Evolutionary conservation across 2,329 filamentous ascomycete genomes (phyloP), one percentile per base, ranked within the genome.

Genomic region (Fusarium buxicola): DNA sequence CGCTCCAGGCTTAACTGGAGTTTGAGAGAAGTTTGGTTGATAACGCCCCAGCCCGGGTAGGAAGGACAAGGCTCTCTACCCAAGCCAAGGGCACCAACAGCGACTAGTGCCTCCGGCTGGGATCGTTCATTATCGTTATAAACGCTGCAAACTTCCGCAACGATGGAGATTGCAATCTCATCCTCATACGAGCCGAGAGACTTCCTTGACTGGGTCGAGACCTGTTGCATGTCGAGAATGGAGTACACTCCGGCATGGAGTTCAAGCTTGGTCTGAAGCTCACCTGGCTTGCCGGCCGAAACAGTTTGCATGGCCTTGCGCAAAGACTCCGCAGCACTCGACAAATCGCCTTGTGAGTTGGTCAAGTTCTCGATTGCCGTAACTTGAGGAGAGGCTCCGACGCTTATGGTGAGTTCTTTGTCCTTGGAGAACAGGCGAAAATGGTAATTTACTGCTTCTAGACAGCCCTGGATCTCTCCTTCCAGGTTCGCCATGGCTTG

Each of bases 161-260:
- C 72, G 7, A 89, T 80, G 0, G 82, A 82, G 1, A 88, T 74
- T 0, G 81, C 86, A 16, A 90, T 81, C 49, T 85, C 82, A 0
- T 71, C 78, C 74, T 52, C 74, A 72, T 35, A 76, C 21, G 41
- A 31, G 25, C 69, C 63, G 1, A 69, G 47, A 1, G 18, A 67
- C 52, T 1, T 72, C 52, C 30, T 78, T 65, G 32, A 83, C 10
- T 83, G 77, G 0, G 88, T 89, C 0, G 86, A 83, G 0, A 89
- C 72, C 67, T 90, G 88, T 66, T 90, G 88, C 68, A 89, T 80
- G 64, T 90, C 88, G 6, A 89, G 78, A 6, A 88, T 72, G 0
- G 87, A 83, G 65, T 90, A 90, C 2, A 89, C 86, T 0, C 88
- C 88, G 0, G 88, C 87, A 61, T 90, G 88, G 2, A 90, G 73